These are phyloP conservation scores for Mangifera indica DNA, from an alignment of 345 rosid species.

Conservation along the genomic window DNA sequence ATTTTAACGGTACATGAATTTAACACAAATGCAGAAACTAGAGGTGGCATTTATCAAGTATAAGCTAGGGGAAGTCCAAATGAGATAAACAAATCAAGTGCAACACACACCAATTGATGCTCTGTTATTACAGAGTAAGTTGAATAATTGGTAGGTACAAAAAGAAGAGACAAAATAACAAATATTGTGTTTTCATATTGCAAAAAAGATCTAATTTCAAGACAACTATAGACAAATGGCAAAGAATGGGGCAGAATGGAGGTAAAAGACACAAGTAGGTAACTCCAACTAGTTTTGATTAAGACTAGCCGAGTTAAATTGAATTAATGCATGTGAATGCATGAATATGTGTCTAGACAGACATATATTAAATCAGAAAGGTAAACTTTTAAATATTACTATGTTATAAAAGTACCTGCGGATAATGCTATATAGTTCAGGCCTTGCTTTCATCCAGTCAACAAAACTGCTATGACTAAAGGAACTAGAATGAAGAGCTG, in stretches of 20 bases:
- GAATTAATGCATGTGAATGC: neutral
- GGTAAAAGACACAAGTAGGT: neutral
- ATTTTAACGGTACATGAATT: too few relatives aligned
- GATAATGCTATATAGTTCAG: conserved; percentile 91
- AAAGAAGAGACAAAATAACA: neutral
- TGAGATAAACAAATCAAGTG: neutral
- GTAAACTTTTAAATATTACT: neutral
- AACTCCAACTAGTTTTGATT: neutral
- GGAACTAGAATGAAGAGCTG: conserved; percentile 72
- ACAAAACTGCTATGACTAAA: conserved; percentile 73
- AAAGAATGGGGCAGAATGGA: neutral
- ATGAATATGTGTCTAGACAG: neutral
- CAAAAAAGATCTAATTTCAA: neutral
- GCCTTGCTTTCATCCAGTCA: conserved; percentile 99
- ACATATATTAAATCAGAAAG: neutral
- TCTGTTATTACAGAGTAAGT: neutral
- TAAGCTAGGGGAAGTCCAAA: too few relatives aligned
- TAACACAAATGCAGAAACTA: too few relatives aligned
- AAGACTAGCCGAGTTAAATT: neutral
- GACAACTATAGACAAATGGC: neutral
- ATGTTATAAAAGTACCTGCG: conserved; percentile 59
- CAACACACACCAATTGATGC: neutral
- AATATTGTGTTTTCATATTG: neutral
- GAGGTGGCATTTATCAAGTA: too few relatives aligned
- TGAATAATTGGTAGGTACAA: neutral